Evolutionary conservation across 257 asterid species (phyloP), one percentile per base, ranked within the genome.

Genomic region (Gentiana dahurica): DNA sequence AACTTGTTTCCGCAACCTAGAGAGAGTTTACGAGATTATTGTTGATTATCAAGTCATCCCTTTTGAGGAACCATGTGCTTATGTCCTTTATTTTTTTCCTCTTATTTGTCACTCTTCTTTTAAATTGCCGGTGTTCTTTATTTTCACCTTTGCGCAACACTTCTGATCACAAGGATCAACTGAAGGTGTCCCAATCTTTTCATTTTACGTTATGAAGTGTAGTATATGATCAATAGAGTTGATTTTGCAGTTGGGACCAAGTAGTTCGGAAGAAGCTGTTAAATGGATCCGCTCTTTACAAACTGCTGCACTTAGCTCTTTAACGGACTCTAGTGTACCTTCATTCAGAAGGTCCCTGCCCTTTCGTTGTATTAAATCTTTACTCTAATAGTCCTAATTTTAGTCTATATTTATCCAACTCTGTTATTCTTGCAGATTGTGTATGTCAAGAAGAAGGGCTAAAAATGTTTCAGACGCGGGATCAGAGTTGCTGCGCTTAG

Each of bases 251-350:
- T 74, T 89, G 4, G 97, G 91, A 60, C 80, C 94, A n/a, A 76
- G 68, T 46, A 85, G 95, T 77, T 83, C 97, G 2, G 97, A 89
- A 75, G 95, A 85, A 62, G 95, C 95, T 9, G 87, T 87, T 37
- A 63, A 54, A 59, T 89, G 97, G 97, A 85, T 83, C 46, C 75
- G 46, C 46, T 82, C 85, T 70, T 74, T 89, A 72, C 84, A 81
- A 64, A 75, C 73, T 44, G 76, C 72, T 57, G 94, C 94, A 46
- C 61, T 76, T 46, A 81, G 77, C 38, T 86, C 89, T 2, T 72
- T 58, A 55, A 79, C 64, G 37, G 71, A 66, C 63, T 54, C 71
- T 51, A 35, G 47, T 24, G 64, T 73, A 65, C 71, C 70, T 65
- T 83, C 89, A 47, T 70, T 58, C 53, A 75, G 95, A 68, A 83